Percentiles rank a stretch among this genome's conserved stretches.
Conservation (phyloP, 805 yeast species). For the Candida piceae region DNA sequence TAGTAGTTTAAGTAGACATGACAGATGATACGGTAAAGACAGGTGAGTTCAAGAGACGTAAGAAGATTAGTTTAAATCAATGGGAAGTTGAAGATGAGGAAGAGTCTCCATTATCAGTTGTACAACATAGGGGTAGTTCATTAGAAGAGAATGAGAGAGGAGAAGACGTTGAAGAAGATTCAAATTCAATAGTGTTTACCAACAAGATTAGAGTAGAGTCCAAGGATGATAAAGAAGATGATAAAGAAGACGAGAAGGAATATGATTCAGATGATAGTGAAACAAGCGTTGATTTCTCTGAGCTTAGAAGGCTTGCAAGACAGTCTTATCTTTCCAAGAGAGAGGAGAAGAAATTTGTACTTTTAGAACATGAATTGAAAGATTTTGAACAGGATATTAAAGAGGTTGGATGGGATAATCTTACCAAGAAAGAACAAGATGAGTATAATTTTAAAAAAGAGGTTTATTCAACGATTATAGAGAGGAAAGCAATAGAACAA, state of each 20-base stretch:
- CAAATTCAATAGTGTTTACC: not conserved
- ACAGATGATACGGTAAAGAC: conserved; percentile 4
- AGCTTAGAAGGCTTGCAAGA: conserved; percentile 43
- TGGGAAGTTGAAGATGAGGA: conserved; percentile 5
- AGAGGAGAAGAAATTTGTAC: conserved; percentile 40
- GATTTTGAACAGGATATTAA: conserved; percentile 46
- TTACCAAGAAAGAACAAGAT: conserved; percentile 44
- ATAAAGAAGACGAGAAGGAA: conserved; percentile 6
- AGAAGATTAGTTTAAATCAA: conserved; percentile 2
- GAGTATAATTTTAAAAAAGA: conserved; percentile 49
- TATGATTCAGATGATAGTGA: conserved; percentile 5
- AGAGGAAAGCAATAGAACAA: conserved; percentile 31
- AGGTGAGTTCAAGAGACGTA: conserved; percentile 19
- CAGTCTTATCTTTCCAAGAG: conserved; percentile 43
- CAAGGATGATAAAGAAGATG: conserved; percentile 2
- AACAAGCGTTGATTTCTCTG: conserved; percentile 15
- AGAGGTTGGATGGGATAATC: conserved; percentile 48
- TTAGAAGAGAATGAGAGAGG: conserved; percentile 1
- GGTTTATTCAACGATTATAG: conserved; percentile 39
- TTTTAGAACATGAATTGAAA: conserved; percentile 42
- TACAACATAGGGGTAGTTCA: no score
- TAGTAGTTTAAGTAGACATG: no score
- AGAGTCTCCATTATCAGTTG: no score
- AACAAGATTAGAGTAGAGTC: conserved; percentile 1
- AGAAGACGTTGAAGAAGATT: not conserved